Percentiles rank a stretch among this genome's conserved stretches.
phyloP scores from a whole-genome alignment of 108 stramenopile genomes.

The Stephanodiscus triporus region DNA sequence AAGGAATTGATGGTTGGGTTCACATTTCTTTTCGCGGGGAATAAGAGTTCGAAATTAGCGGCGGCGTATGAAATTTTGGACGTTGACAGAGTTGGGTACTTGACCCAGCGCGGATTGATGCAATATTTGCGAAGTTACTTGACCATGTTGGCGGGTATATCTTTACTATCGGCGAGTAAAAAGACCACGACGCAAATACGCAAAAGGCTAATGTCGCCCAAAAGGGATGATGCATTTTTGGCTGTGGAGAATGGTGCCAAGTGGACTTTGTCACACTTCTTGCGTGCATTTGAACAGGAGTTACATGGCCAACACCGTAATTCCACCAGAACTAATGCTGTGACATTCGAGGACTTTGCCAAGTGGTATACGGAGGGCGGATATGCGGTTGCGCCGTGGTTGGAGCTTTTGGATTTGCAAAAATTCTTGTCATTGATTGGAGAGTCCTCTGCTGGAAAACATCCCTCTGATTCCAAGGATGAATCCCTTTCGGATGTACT shows the following conservation, averaged over 20 bases:
- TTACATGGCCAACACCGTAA: conserved; percentile 18
- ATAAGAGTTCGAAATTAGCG: conserved; percentile 83
- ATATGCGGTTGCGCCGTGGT: conserved; percentile 88
- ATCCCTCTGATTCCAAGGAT: conserved; percentile 11
- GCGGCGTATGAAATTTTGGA: conserved; percentile 82
- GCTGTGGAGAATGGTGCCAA: conserved; percentile 83
- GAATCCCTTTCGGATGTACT: conserved; percentile 58
- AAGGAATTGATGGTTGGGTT: conserved; percentile 85
- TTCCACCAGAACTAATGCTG: conserved; percentile 41
- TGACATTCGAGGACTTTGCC: conserved; percentile 88
- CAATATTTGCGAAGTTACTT: conserved; percentile 83
- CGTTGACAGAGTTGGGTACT: conserved; percentile 46
- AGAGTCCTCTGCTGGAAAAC: conserved; percentile 34
- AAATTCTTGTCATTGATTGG: conserved; percentile 77
- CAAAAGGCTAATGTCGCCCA: conserved; percentile 50
- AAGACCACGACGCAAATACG: conserved; percentile 44
- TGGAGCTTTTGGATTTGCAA: conserved; percentile 88
- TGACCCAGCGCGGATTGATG: conserved; percentile 67
- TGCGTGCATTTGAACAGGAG: conserved; percentile 50
- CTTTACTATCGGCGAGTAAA: conserved; percentile 54
- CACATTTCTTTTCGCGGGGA: conserved; percentile 84
- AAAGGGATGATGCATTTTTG: conserved; percentile 55
- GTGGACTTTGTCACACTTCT: conserved; percentile 81
- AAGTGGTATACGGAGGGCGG: conserved; percentile 90
- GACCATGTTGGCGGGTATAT: conserved; percentile 81